Base-by-base conservation (phyloP, 768 basidiomycete species). In the Brasilioporus rufonigricans region DNA sequence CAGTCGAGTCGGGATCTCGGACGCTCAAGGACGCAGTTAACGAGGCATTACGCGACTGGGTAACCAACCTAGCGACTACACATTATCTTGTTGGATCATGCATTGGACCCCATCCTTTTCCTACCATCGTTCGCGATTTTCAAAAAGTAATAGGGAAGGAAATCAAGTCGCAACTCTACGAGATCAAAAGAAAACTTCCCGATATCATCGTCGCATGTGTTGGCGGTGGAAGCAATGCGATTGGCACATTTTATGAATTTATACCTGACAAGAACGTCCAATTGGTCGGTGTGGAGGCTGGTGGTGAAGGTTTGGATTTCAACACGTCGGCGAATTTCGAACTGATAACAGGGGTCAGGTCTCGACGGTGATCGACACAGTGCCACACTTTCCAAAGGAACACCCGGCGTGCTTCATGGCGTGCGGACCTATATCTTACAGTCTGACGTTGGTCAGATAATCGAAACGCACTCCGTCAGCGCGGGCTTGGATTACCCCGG, bases 11-110 rank as follows among this genome's bases (percentile, higher is more conserved):
- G 5, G 97, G 97, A 23, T 93, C 96, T 23, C 83, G 89, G 66
- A 98, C 96, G 6, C 77, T 99, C 61, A 99, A 99, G 73, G 97
- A 98, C 65, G 96, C 97, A 26, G 93, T 98, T 61, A 99, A 98
- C 75, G 96, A 98, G 60, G 96, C 97, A 6, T 83, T 98, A 82
- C 86, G 97, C 40, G 95, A 98, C 73, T 98, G 97, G 97, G 97
- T 98, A 12, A 94, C 95, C 29, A 95, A 98, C 70, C 81, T 99
- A 31, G 77, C 92, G 13, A 92, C 78, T 6, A 98, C 96, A 1
- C 94, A 98, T 73, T 99, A 98, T 74, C 84, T 98, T 60, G 92
- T 99, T 58, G 97, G 97, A 29, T 98, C 95, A 16, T 93, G 86
- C 40, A 98, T 99, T 61, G 97, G 97, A 16, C 97, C 97, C 4